phyloP scores from a whole-genome alignment of 345 rosid genomes.

The Clarkia xantiana region DNA sequence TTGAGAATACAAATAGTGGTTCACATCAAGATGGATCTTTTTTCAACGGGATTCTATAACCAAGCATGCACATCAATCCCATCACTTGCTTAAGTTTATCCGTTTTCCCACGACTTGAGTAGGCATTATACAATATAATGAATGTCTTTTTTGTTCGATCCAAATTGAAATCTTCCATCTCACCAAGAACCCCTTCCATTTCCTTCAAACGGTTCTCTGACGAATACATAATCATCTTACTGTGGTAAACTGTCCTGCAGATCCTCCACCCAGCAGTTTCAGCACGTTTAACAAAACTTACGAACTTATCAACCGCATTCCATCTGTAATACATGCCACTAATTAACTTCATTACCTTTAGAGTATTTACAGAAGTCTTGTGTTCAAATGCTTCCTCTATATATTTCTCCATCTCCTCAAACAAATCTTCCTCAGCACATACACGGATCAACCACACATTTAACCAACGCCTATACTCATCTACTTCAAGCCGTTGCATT shows the following conservation, averaged over 20 bases:
- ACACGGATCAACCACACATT: constrained; percentile 57
- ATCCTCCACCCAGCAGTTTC: constrained; percentile 68
- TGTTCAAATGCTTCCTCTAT: constrained; percentile 64
- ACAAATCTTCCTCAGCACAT: constrained; percentile 50
- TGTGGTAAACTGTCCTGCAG: constrained; percentile 55
- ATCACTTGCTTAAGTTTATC: constrained; percentile 33
- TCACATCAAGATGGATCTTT: no score
- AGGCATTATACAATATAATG: constrained; percentile 41
- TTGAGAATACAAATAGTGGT: no score
- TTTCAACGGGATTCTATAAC: constrained; percentile 17
- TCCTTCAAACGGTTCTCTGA: constrained; percentile 44
- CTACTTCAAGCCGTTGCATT: constrained; percentile 36
- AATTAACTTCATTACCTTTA: constrained; percentile 38
- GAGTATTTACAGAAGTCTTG: constrained; percentile 26
- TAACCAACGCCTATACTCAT: constrained; percentile 66
- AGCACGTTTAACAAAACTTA: constrained; percentile 47
- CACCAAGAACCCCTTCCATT: constrained; percentile 58
- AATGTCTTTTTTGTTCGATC: constrained; percentile 37
- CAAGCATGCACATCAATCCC: constrained; percentile 68
- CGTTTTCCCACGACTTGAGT: constrained; percentile 25
- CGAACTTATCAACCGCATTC: constrained; percentile 54
- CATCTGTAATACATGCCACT: constrained; percentile 33
- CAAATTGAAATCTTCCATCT: constrained; percentile 45
- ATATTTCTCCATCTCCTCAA: constrained; percentile 58
- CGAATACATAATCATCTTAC: constrained; percentile 65